Percentiles rank a stretch among this genome's conserved stretches.
Evolutionary conservation across 2,329 filamentous ascomycete species (phyloP).

Genomic region (Phoma sp.): DNA sequence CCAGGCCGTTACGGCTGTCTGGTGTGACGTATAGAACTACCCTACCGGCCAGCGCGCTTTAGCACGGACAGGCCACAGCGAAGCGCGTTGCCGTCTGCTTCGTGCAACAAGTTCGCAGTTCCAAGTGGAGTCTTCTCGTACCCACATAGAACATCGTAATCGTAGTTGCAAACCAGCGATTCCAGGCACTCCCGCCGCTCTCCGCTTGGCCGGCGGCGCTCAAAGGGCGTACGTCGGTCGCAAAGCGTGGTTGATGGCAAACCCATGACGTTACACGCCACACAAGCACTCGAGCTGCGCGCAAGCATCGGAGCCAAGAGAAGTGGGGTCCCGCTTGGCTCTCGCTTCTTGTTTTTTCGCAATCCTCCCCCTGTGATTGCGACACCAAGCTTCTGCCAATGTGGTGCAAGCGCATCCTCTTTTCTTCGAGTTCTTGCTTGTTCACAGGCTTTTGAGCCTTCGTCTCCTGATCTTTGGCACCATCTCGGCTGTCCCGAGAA

Average conservation of each 20-base stretch:
- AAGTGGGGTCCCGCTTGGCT: slow-evolving; percentile 10
- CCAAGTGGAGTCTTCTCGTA: not conserved
- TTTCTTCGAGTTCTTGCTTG: slow-evolving; percentile 14
- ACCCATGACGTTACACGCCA: slow-evolving; percentile 17
- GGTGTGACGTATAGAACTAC: slow-evolving; percentile 14
- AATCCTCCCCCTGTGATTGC: slow-evolving; percentile 11
- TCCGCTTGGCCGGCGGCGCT: not conserved
- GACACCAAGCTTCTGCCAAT: slow-evolving; percentile 29
- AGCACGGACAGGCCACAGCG: not conserved
- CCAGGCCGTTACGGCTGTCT: slow-evolving; percentile 7
- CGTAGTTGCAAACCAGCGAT: not conserved
- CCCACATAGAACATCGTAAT: not conserved
- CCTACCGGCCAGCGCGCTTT: slow-evolving; percentile 2
- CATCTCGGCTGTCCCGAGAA: not conserved
- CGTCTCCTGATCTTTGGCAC: slow-evolving; percentile 3
- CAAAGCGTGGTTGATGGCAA: not conserved
- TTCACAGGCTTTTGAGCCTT: slow-evolving; percentile 1
- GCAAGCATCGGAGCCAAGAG: slow-evolving; percentile 17
- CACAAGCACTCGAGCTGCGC: slow-evolving; percentile 13
- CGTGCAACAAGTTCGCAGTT: not conserved
- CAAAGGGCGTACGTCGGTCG: not conserved
- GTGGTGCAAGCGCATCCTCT: slow-evolving; percentile 3
- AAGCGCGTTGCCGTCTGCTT: not conserved
- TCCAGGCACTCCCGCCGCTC: slow-evolving; percentile 5
- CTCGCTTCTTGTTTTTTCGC: slow-evolving; percentile 6